Evolutionary conservation across 2,329 filamentous ascomycete species (phyloP), one percentile per base, ranked within the genome.

Genomic region (Aspergillus cejpii): DNA sequence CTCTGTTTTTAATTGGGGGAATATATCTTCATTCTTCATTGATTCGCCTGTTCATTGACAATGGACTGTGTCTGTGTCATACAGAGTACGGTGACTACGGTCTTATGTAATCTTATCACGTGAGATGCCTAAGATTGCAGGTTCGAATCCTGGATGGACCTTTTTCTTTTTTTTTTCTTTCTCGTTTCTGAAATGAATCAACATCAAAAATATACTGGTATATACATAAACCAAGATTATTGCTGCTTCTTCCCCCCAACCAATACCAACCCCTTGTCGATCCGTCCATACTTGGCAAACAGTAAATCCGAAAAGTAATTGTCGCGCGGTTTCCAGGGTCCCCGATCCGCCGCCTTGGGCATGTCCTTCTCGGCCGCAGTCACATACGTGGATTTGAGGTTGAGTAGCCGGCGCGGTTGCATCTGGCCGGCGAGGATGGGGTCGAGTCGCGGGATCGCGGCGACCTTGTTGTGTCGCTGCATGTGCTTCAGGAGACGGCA

Each of bases 71-170:
- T n/a, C n/a, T n/a, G n/a, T n/a, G n/a, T n/a, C n/a, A n/a, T n/a
- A n/a, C n/a, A n/a, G n/a, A n/a, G n/a, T n/a, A n/a, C n/a, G n/a
- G n/a, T n/a, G n/a, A n/a, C n/a, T n/a, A n/a, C n/a, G n/a, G n/a
- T n/a, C n/a, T n/a, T n/a, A n/a, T n/a, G n/a, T n/a, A n/a, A n/a
- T 23, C 6, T 23, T 36, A 21, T 44, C 31, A n/a, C 17, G n/a
- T n/a, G n/a, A n/a, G n/a, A n/a, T n/a, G n/a, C n/a, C n/a, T n/a
- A n/a, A n/a, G n/a, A n/a, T n/a, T n/a, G n/a, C n/a, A n/a, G n/a
- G n/a, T n/a, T n/a, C n/a, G n/a, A n/a, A n/a, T n/a, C n/a, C n/a
- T 47, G 68, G 70, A 3, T 69, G 61, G 36, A 70, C 64, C 71
- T 74, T 74, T n/a, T 28, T 28, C 11, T 12, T 28, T 28, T n/a